Conservation (phyloP, 1,284 basidiomycete species). For the Polyporus tsugae region DNA sequence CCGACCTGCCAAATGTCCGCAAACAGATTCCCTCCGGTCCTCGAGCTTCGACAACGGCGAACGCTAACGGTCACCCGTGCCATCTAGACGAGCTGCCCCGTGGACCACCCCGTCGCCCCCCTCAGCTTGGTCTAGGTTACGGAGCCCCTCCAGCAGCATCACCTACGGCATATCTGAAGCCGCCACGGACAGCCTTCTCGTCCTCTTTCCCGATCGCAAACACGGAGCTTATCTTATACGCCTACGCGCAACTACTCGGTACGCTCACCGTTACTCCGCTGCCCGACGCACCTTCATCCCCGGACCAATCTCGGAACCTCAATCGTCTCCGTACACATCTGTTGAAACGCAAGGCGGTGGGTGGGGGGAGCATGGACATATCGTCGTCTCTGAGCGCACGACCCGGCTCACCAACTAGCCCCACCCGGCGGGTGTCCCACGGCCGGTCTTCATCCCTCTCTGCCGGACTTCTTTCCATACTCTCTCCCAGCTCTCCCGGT, state of each 20-base stretch:
- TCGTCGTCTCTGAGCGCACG: constrained; percentile 50
- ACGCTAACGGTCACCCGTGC: constrained; percentile 28
- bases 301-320: constrained; percentile 53
- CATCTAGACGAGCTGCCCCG: constrained; percentile 28
- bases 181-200: constrained; percentile 48
- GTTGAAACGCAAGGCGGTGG: constrained; percentile 59
- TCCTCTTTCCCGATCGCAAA: constrained; percentile 46
- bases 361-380: constrained; percentile 84
- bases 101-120: constrained; percentile 39
- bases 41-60: constrained; percentile 12
- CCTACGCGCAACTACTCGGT: constrained; percentile 87
- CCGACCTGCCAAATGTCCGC: constrained; percentile 28
- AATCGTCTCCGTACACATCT: constrained; percentile 58
- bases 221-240: constrained; percentile 82
- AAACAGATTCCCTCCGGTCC: constrained; percentile 31
- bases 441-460: constrained; percentile 62
- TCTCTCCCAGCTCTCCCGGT: constrained; percentile 44
- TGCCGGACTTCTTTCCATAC: constrained; percentile 60
- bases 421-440: constrained; percentile 48
- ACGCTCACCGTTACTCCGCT: constrained; percentile 56
- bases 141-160: constrained; percentile 46
- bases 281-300: constrained; percentile 35
- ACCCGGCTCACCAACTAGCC: constrained; percentile 40
- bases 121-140: constrained; percentile 52
- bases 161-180: constrained; percentile 35